Percentiles rank a stretch among this genome's conserved stretches.
phyloP scores from a whole-genome alignment of 148 eudicot species.

The Vaccinium corymbosum region DNA sequence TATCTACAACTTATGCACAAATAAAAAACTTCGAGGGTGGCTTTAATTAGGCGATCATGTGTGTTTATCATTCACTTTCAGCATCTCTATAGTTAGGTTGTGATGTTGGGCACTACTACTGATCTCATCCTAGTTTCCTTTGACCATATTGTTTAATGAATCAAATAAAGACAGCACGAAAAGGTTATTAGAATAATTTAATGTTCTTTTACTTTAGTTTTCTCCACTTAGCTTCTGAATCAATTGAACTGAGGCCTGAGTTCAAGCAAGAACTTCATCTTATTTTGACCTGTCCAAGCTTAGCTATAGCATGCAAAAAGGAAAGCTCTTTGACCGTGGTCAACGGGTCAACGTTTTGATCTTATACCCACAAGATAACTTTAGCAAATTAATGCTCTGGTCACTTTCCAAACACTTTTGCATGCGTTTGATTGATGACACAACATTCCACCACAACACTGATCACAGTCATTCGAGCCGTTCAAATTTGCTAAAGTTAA shows the following conservation, averaged over 20 bases:
- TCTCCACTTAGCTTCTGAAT: neutral
- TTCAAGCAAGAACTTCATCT: neutral
- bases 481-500: no score
- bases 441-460: no score
- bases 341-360: neutral
- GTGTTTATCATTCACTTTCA: neutral
- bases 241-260: neutral
- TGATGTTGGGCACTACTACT: slow-evolving; percentile 1
- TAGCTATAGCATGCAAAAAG: no score
- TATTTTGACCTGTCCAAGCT: no score
- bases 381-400: neutral
- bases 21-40: neutral
- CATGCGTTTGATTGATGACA: neutral
- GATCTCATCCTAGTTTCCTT: neutral
- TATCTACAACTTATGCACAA: neutral
- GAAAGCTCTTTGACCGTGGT: neutral
- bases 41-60: neutral
- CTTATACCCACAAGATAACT: neutral
- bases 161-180: neutral
- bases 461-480: no score
- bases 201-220: neutral
- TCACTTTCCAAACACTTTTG: neutral
- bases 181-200: neutral
- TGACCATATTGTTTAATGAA: neutral
- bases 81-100: neutral